phyloP scores from a whole-genome alignment of 345 rosid species.

The Syzygium aqueum region DNA sequence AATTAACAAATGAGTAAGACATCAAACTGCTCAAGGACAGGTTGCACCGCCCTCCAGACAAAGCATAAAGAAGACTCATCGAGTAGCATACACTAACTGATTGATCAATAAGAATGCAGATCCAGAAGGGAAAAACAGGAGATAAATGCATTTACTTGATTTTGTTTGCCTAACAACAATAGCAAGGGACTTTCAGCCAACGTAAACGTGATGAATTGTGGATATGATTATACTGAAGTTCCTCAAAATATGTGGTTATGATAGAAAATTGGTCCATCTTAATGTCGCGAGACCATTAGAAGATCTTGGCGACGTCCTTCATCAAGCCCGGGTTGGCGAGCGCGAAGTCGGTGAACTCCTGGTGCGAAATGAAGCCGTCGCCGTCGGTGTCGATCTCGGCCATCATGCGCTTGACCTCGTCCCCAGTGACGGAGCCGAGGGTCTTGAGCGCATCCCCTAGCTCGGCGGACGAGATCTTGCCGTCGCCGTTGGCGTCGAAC shows the following conservation, averaged over 20 bases:
- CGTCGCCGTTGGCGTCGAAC: slow-evolving; percentile 81
- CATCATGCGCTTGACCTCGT: slow-evolving; percentile 77
- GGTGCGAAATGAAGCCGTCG: slow-evolving; percentile 69
- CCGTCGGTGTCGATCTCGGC: slow-evolving; percentile 84
- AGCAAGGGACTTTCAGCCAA: background rate
- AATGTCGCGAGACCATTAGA: slow-evolving; percentile 10
- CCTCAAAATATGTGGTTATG: background rate
- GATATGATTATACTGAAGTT: background rate
- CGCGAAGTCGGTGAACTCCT: slow-evolving; percentile 68
- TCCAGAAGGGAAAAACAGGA: background rate
- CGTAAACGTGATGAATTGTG: background rate
- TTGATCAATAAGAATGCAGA: background rate
- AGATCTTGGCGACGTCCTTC: slow-evolving; percentile 83
- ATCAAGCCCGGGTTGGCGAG: slow-evolving; percentile 67
- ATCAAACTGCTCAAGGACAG: background rate
- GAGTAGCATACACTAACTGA: background rate
- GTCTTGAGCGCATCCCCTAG: slow-evolving; percentile 66
- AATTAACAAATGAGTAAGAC: background rate
- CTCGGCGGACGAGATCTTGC: slow-evolving; percentile 66
- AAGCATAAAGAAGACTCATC: background rate
- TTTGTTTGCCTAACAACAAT: background rate
- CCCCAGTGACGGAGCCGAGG: slow-evolving; percentile 50
- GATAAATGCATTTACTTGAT: background rate
- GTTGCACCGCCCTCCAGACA: background rate
- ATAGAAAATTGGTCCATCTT: background rate